A percentile compares a stretch with the other conserved stretches of the same genome.
phyloP scores from a whole-genome alignment of 345 rosid genomes.

The Populus simonii region DNA sequence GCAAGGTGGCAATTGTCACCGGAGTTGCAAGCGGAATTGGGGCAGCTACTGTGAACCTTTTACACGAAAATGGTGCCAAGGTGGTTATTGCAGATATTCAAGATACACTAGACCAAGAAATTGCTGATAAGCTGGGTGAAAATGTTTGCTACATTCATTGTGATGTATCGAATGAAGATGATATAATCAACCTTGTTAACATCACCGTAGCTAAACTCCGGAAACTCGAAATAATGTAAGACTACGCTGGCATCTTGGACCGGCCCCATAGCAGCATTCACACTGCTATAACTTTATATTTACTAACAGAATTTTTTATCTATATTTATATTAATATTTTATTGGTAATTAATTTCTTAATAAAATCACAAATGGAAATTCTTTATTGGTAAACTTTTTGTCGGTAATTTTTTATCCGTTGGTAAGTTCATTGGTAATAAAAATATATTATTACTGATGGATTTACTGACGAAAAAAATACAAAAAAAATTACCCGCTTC shows the following conservation, averaged over 20 bases:
- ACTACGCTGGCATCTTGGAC: slow-evolving; percentile 36
- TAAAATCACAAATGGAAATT: too few species aligned
- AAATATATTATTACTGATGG: too few species aligned
- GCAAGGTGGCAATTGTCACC: slow-evolving; percentile 15
- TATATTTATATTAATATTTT: too few species aligned
- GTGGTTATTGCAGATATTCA: slow-evolving; percentile 20
- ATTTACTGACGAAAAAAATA: fast-evolving
- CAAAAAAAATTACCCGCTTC: too few species aligned
- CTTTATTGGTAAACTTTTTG: too few species aligned
- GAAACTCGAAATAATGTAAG: slow-evolving; percentile 43
- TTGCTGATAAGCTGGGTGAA: not conserved
- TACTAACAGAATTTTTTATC: too few species aligned
- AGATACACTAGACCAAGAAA: slow-evolving; percentile 8
- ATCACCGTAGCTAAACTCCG: slow-evolving; percentile 29
- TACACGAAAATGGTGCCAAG: slow-evolving; percentile 16
- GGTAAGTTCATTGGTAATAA: too few species aligned
- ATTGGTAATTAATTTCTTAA: too few species aligned
- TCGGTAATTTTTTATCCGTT: too few species aligned
- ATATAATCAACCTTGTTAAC: slow-evolving; percentile 26
- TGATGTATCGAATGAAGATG: slow-evolving; percentile 36
- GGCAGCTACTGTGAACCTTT: slow-evolving; percentile 8
- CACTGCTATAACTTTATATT: too few species aligned
- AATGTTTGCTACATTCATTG: slow-evolving; percentile 21
- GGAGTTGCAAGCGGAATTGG: slow-evolving; percentile 23
- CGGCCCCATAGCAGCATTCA: slow-evolving; percentile 8